Evolutionary conservation across 2,329 filamentous ascomycete species (phyloP), one percentile per base, ranked within the genome.

Genomic region (Aspergillus texensis): DNA sequence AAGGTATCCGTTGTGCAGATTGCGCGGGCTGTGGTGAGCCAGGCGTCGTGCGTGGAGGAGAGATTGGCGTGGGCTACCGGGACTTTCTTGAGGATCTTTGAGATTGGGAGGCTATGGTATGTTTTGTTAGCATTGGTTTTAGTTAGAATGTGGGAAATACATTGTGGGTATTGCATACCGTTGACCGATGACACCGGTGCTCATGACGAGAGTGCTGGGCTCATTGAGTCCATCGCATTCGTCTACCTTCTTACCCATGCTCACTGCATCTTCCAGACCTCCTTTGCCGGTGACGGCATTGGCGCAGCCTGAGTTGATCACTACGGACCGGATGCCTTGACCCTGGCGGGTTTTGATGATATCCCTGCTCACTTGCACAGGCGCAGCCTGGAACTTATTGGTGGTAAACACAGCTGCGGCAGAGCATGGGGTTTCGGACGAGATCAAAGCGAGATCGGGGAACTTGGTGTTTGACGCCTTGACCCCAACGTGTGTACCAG

Each of bases 1-100:
- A 99, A 99, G 4, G 95, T 98, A 80, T 99, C 95, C 19, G 95
- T 99, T 14, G 95, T 99, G 84, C 94, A 97, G 75, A 99, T 98
- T 46, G 95, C 94, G 72, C 89, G 89, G 62, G 95, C 95, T 50
- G 92, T 90, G 60, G 85, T 84, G 54, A 99, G 82, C 95, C 94
- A 99, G 80, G 95, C 88, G 64, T 91, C 86, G 80, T 98, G 94
- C 9, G 89, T 87, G 53, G 85, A 84, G 57, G 91, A 91, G 28
- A 97, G 85, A 63, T 86, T 87, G 64, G 85, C 81, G 74, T 92
- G 87, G 6, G 92, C 93, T 10, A 86, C 84, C 3, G 94, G 93
- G 61, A 99, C 92, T 63, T 91, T 90, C 74, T 87, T 83, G 55
- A 94, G 81, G 74, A 99, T 99, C 79, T 96, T 97, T 68, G 91